phyloP scores from a whole-genome alignment of 1,284 basidiomycete species.

The Melanopsichium pennsylvanicum region DNA sequence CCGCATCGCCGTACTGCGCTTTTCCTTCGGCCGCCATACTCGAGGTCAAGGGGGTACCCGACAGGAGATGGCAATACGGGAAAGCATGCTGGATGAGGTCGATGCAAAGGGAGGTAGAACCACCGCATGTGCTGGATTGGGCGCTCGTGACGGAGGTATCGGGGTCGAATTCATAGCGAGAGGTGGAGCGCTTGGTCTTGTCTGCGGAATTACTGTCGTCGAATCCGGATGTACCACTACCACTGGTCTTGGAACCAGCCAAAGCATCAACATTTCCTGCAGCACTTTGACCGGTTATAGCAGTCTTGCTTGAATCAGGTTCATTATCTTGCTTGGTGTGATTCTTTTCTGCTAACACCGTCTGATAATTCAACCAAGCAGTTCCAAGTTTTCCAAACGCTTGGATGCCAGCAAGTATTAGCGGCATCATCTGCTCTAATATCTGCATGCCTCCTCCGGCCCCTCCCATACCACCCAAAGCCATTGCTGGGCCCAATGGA shows the following conservation, averaged over 20 bases:
- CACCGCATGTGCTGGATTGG: constrained; percentile 5
- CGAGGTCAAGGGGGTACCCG: neutral
- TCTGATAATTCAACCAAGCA: neutral
- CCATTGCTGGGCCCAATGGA: too few relatives aligned
- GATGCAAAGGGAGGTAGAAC: neutral
- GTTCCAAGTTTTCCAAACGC: neutral
- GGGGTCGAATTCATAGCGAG: too few relatives aligned
- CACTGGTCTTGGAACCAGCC: too few relatives aligned
- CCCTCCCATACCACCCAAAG: neutral
- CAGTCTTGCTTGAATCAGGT: too few relatives aligned
- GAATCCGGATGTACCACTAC: too few relatives aligned
- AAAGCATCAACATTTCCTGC: too few relatives aligned
- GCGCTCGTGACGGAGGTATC: too few relatives aligned
- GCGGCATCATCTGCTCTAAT: neutral
- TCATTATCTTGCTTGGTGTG: too few relatives aligned
- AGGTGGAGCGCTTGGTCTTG: too few relatives aligned
- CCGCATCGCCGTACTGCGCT: neutral
- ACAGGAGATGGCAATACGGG: constrained; percentile 1
- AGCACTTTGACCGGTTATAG: too few relatives aligned
- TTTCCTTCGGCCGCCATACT: neutral
- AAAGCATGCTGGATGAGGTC: constrained; percentile 1
- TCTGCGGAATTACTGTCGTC: too few relatives aligned
- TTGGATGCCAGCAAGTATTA: constrained; percentile 1
- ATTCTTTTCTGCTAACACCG: too few relatives aligned
- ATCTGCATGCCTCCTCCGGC: neutral